Conservation (phyloP, 163 green algal species). For the Scenedesmus sp. region DNA sequence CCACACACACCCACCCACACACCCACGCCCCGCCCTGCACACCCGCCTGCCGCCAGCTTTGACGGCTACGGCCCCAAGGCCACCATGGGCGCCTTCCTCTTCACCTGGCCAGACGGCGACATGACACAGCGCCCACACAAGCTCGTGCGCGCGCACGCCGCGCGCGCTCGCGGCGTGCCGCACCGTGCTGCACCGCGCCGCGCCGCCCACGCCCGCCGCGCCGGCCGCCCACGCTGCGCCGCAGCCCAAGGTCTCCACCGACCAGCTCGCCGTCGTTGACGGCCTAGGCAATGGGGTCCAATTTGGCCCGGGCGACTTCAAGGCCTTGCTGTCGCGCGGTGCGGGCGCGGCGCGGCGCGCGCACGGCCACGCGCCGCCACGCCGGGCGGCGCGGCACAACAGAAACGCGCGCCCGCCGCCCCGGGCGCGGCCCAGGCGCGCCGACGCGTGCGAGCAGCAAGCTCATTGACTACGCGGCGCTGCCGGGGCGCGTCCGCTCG, state of each 20-base stretch:
- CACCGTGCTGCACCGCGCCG: neutral
- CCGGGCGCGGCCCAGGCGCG: neutral
- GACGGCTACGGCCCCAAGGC: conserved; percentile 51
- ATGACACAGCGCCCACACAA: conserved; percentile 9
- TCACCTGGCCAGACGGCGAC: conserved; percentile 52
- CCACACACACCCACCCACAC: no score
- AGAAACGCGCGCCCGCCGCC: no score
- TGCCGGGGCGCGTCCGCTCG: neutral
- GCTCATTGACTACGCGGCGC: conserved; percentile 52
- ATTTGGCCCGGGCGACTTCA: conserved; percentile 53
- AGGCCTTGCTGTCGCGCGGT: conserved; percentile 46
- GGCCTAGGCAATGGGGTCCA: conserved; percentile 44
- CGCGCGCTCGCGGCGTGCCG: neutral
- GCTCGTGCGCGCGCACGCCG: neutral
- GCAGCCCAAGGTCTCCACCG: conserved; percentile 4
- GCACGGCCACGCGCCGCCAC: no score
- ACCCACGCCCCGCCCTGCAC: no score
- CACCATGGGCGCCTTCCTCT: conserved; percentile 51
- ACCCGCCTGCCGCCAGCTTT: no score
- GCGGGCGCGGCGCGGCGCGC: neutral
- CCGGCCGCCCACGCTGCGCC: neutral
- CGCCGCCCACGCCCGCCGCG: no score
- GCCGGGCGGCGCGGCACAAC: no score
- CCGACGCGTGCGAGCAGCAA: conserved; percentile 45
- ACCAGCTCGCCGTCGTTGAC: conserved; percentile 54